phyloP scores from a whole-genome alignment of 129 eudicot genomes.

The Deinandra increscens region DNA sequence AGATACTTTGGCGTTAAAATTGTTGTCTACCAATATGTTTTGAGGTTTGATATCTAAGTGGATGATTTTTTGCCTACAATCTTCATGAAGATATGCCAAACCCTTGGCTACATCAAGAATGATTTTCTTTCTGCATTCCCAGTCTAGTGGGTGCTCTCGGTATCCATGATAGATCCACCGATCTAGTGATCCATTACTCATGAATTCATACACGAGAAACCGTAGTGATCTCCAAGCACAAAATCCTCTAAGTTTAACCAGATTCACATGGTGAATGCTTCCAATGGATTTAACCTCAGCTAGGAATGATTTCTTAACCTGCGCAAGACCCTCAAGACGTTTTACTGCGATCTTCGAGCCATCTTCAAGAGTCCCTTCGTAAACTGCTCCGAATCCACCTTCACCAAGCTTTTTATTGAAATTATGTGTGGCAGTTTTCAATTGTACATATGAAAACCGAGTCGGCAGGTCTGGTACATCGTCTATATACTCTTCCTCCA shows the following conservation, averaged over 20 bases:
- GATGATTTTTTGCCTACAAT: conserved; percentile 39
- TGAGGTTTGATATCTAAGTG: conserved; percentile 43
- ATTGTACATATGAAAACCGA: conserved; percentile 38
- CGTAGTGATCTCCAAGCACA: conserved; percentile 29
- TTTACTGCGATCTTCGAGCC: conserved; percentile 31
- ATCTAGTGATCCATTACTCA: conserved; percentile 37
- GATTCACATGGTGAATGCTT: conserved; percentile 39
- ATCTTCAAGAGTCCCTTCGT: conserved; percentile 20
- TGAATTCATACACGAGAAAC: conserved; percentile 31
- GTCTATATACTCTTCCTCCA: conserved; percentile 27
- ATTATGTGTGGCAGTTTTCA: conserved; percentile 29
- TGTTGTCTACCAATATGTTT: conserved; percentile 32
- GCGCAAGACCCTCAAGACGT: conserved; percentile 17
- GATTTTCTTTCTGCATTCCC: conserved; percentile 32
- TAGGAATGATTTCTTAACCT: conserved; percentile 27
- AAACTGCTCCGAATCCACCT: conserved; percentile 49
- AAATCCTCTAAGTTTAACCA: conserved; percentile 35
- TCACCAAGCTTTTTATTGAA: conserved; percentile 49
- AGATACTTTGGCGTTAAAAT: conserved; percentile 37
- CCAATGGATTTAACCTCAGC: conserved; percentile 41
- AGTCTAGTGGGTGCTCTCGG: conserved; percentile 13
- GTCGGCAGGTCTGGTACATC: conserved; percentile 31
- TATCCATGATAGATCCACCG: conserved; percentile 25
- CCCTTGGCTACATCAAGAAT: conserved; percentile 34
- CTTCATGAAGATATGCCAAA: conserved; percentile 38